These are phyloP conservation scores for Amphirosellinia nigrospora DNA, from an alignment of 495 filamentous ascomycete species.

Conservation along the genomic window DNA sequence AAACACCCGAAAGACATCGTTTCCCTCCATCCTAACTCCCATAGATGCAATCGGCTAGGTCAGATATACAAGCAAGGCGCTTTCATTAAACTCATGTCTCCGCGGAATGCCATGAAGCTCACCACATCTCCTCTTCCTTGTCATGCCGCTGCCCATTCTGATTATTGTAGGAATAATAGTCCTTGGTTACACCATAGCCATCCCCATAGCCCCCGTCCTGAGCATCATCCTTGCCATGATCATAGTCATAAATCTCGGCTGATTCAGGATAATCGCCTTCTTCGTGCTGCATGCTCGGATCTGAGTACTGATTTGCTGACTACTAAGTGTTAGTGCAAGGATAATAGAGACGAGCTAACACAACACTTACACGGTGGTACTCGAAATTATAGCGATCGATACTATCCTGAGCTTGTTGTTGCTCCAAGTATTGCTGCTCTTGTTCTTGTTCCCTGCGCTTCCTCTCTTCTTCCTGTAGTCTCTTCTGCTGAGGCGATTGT, in stretches of 20 bases:
- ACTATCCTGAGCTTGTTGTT: conserved; percentile 55
- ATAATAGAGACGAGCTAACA: not conserved
- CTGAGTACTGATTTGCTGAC: conserved; percentile 52
- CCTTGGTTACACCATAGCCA: conserved; percentile 35
- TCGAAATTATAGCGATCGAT: conserved; percentile 56
- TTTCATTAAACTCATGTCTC: conserved; percentile 25
- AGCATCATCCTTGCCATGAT: conserved; percentile 43
- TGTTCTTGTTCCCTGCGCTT: conserved; percentile 68
- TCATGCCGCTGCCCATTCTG: conserved; percentile 32
- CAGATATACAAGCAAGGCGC: conserved; percentile 30
- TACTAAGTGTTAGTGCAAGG: conserved; percentile 34
- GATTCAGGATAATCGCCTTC: conserved; percentile 53
- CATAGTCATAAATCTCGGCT: conserved; percentile 56
- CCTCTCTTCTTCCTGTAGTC: conserved; percentile 64
- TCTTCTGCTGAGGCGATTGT: conserved; percentile 66
- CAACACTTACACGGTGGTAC: conserved; percentile 56
- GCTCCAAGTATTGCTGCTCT: conserved; percentile 57
- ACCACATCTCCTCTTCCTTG: conserved; percentile 42
- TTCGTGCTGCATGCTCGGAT: conserved; percentile 46
- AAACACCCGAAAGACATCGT: conserved; percentile 13
- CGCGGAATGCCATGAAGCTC: conserved; percentile 23
- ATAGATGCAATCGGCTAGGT: conserved; percentile 36
- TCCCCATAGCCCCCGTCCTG: conserved; percentile 37
- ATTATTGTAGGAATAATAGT: conserved; percentile 41
- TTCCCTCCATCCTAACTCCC: conserved; percentile 31